Conservation (phyloP, 768 basidiomycete genomes). For the Royoungia palumana region DNA sequence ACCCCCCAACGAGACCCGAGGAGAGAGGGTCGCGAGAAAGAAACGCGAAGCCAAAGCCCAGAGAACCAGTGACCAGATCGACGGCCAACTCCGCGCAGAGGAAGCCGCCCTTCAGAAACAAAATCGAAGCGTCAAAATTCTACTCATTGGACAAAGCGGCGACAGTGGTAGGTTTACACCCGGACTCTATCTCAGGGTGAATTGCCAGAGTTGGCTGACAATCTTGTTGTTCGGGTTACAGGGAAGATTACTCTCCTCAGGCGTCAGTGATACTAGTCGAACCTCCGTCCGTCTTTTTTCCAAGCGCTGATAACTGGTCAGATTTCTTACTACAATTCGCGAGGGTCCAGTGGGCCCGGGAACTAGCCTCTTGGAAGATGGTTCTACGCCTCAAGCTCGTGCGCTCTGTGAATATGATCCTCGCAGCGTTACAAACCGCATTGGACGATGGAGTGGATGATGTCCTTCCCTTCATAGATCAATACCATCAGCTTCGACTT, state of each 20-base stretch:
- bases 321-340: slow-evolving; percentile 74
- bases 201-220: neutral
- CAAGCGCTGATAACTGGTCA: slow-evolving; percentile 26
- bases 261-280: slow-evolving; percentile 37
- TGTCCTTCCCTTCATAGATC: slow-evolving; percentile 43
- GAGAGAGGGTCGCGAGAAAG: slow-evolving; percentile 43
- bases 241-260: slow-evolving; percentile 70
- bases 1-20: slow-evolving; percentile 53
- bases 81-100: slow-evolving; percentile 55
- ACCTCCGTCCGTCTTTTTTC: neutral
- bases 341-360: slow-evolving; percentile 56
- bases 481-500: slow-evolving; percentile 51
- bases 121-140: slow-evolving; percentile 49
- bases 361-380: slow-evolving; percentile 70
- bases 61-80: slow-evolving; percentile 58
- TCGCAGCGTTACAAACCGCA: slow-evolving; percentile 57
- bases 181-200: neutral
- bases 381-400: slow-evolving; percentile 81
- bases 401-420: slow-evolving; percentile 62
- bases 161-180: slow-evolving; percentile 51
- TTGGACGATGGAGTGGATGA: slow-evolving; percentile 37
- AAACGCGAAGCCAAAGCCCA: slow-evolving; percentile 54
- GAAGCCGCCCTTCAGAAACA: slow-evolving; percentile 41
- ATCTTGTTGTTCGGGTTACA: slow-evolving; percentile 20
- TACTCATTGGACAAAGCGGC: slow-evolving; percentile 57